A percentile compares a stretch with the other conserved stretches of the same genome.
Conservation (phyloP, 176 grass and related monocot genomes). For the Microstegium vimineum region DNA sequence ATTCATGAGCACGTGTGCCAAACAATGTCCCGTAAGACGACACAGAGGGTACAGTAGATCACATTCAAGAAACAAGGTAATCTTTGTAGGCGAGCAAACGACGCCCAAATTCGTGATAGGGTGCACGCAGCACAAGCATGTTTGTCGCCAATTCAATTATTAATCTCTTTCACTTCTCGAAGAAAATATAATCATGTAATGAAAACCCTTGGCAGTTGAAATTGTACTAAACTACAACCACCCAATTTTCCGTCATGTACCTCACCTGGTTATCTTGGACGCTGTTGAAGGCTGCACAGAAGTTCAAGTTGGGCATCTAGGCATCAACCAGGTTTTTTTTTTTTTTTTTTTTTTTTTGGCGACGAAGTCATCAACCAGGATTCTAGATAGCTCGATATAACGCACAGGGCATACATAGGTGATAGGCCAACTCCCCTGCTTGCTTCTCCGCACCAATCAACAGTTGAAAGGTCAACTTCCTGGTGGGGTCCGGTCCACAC, state of each 20-base stretch:
- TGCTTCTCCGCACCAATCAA: conserved; percentile 26
- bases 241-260: not conserved
- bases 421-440: not conserved
- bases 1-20: not conserved
- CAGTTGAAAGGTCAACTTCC: conserved; percentile 26
- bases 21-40: not conserved
- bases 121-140: too few species aligned
- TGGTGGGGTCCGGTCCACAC: conserved; percentile 3
- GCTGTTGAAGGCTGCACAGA: not conserved
- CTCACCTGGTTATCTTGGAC: not conserved
- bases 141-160: not conserved
- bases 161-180: not conserved
- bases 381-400: not conserved
- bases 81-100: not conserved
- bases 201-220: not conserved
- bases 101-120: not conserved
- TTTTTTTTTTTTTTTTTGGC: too few species aligned
- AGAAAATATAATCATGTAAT: not conserved
- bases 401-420: too few species aligned
- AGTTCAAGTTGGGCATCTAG: not conserved
- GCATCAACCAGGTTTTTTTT: too few species aligned
- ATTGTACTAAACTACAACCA: not conserved
- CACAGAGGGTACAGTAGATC: not conserved
- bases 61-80: not conserved
- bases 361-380: too few species aligned